Percentiles rank a stretch among this genome's conserved stretches.
Conservation (phyloP, 306 rosid species). For the Sindora glabra region DNA sequence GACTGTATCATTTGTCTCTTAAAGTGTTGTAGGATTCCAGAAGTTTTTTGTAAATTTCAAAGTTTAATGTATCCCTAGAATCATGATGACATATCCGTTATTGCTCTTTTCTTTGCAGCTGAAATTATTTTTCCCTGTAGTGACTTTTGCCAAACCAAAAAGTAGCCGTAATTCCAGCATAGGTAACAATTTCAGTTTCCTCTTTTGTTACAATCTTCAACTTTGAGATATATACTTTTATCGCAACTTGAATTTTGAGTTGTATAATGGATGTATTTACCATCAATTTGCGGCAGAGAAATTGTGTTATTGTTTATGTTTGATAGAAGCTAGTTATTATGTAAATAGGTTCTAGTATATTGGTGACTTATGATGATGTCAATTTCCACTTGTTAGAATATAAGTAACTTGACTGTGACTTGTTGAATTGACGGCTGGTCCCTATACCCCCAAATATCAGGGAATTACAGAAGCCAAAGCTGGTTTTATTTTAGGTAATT, state of each 20-base stretch:
- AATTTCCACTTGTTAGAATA: neutral
- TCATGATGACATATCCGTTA: neutral
- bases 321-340: no score
- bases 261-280: neutral
- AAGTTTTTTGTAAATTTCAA: neutral
- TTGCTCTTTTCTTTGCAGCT: conserved; percentile 53
- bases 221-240: neutral
- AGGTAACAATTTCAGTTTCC: conserved; percentile 41
- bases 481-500: neutral
- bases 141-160: conserved; percentile 89
- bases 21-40: neutral
- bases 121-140: conserved; percentile 82
- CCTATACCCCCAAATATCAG: conserved; percentile 2
- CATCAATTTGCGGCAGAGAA: neutral
- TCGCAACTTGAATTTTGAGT: neutral
- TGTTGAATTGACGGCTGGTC: neutral
- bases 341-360: neutral
- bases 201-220: neutral
- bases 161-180: conserved; percentile 92
- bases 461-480: neutral
- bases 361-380: neutral
- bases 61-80: neutral
- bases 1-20: neutral
- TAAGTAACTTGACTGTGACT: neutral
- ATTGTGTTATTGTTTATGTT: no score